These are phyloP conservation scores for Pyrenochaeta sp. DNA, from an alignment of 2,329 filamentous ascomycete genomes.

Conservation along the genomic window DNA sequence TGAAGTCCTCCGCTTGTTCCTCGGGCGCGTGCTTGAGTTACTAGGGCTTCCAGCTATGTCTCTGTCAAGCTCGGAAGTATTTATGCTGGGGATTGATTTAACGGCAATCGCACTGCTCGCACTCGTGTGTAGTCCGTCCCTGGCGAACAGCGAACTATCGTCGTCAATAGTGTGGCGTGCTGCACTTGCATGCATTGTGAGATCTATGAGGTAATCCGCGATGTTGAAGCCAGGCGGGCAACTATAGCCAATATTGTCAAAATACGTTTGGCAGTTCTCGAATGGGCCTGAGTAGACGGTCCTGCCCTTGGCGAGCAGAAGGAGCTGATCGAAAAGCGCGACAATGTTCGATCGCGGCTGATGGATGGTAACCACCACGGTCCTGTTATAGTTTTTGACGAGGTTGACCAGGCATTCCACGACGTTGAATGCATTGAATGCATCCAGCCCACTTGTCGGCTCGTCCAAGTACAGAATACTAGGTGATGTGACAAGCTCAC, in stretches of 20 bases:
- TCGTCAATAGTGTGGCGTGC: conserved; percentile 64
- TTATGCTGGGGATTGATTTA: conserved; percentile 88
- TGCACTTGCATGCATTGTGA: conserved; percentile 92
- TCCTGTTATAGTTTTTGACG: conserved; percentile 95
- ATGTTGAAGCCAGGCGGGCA: conserved; percentile 99
- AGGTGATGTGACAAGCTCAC: conserved; percentile 95
- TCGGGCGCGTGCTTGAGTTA: conserved; percentile 70
- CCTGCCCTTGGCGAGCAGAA: conserved; percentile 86
- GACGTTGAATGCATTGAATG: conserved; percentile 98
- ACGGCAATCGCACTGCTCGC: conserved; percentile 88
- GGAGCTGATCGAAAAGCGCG: conserved; percentile 91
- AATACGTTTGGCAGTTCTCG: conserved; percentile 86
- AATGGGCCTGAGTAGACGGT: conserved; percentile 96
- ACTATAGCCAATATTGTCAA: conserved; percentile 88
- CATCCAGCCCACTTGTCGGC: conserved; percentile 93
- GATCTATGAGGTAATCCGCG: conserved; percentile 94
- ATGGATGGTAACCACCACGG: conserved; percentile 97
- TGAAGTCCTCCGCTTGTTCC: conserved; percentile 77
- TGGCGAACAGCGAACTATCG: conserved; percentile 65
- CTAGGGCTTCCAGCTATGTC: conserved; percentile 65
- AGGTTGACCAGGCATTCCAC: conserved; percentile 94
- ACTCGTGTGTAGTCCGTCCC: conserved; percentile 72
- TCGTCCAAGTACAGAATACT: conserved; percentile 98
- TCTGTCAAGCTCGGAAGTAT: conserved; percentile 76
- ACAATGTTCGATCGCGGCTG: conserved; percentile 98